A percentile compares a stretch with the other conserved stretches of the same genome.
Conservation (phyloP, 2,329 filamentous ascomycete species). For the Trichoderma simmonsii region DNA sequence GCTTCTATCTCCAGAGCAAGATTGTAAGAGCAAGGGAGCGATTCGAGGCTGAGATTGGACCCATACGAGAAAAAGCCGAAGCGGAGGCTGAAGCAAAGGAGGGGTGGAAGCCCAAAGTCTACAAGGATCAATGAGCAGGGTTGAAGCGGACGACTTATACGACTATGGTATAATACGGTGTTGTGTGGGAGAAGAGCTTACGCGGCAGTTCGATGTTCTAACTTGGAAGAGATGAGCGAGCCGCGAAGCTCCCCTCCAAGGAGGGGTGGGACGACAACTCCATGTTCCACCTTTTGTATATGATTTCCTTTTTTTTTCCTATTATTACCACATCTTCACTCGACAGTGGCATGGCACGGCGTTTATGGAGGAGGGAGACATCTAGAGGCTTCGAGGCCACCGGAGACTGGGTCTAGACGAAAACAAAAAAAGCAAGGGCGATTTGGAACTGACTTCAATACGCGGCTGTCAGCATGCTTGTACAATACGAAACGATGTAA, state of each 20-base stretch:
- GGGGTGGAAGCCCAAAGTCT: slow-evolving; percentile 93
- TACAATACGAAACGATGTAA: slow-evolving; percentile 19
- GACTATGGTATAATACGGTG: slow-evolving; percentile 8
- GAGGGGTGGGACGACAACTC: background rate
- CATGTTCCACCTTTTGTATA: slow-evolving; percentile 28
- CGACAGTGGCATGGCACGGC: slow-evolving; percentile 53
- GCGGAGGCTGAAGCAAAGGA: slow-evolving; percentile 76
- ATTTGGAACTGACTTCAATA: slow-evolving; percentile 9
- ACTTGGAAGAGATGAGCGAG: background rate
- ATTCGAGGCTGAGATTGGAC: slow-evolving; percentile 80
- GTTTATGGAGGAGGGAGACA: slow-evolving; percentile 36
- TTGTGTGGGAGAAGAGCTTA: background rate
- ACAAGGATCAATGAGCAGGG: slow-evolving; percentile 65
- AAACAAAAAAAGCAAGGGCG: slow-evolving; percentile 12
- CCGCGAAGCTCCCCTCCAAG: background rate
- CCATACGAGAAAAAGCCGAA: slow-evolving; percentile 66
- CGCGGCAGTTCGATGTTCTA: background rate
- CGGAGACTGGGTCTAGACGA: slow-evolving; percentile 28
- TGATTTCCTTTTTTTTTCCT: slow-evolving; percentile 17
- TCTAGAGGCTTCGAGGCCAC: slow-evolving; percentile 29
- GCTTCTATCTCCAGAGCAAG: slow-evolving; percentile 98
- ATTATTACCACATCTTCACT: slow-evolving; percentile 49
- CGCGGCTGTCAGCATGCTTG: slow-evolving; percentile 17
- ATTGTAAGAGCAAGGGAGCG: slow-evolving; percentile 86
- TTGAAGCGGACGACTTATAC: background rate